Conservation (phyloP, 139 green algal species). For the Asterochloris erici region DNA sequence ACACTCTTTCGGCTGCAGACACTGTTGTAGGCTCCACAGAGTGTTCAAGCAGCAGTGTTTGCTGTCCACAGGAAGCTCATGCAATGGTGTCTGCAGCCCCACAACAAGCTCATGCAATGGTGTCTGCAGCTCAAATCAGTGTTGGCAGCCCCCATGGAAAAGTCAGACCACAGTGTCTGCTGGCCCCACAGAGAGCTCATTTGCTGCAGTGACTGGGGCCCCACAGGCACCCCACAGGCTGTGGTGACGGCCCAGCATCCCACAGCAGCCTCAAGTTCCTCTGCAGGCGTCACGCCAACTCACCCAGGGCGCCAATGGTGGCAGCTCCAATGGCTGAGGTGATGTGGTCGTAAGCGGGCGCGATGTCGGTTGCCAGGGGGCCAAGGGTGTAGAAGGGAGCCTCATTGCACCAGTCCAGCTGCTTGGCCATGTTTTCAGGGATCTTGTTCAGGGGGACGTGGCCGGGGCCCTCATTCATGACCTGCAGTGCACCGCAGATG, state of each 20-base stretch:
- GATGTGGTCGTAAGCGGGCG: conserved; percentile 97
- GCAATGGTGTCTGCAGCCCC: too few species aligned
- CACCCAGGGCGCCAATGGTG: conserved; percentile 84
- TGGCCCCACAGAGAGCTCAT: too few species aligned
- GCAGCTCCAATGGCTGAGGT: conserved; percentile 93
- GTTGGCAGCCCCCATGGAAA: too few species aligned
- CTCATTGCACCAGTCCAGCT: conserved; percentile 86
- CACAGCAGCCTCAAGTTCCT: not conserved
- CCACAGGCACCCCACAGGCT: too few species aligned
- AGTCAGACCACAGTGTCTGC: too few species aligned
- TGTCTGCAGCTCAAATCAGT: too few species aligned
- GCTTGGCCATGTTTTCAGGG: conserved; percentile 90
- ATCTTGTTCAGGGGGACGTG: conserved; percentile 98
- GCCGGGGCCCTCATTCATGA: conserved; percentile 97
- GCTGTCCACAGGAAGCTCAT: too few species aligned
- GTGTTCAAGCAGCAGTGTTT: too few species aligned
- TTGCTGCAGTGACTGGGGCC: not conserved
- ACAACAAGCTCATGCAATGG: too few species aligned
- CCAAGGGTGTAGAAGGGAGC: conserved; percentile 97
- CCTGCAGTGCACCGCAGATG: conserved; percentile 33
- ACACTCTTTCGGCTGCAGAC: too few species aligned
- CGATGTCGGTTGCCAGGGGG: conserved; percentile 94
- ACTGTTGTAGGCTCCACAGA: too few species aligned
- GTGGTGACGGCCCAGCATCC: too few species aligned
- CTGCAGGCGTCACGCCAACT: not conserved